phyloP scores from a whole-genome alignment of 257 asterid genomes.

The Ballota nigra region DNA sequence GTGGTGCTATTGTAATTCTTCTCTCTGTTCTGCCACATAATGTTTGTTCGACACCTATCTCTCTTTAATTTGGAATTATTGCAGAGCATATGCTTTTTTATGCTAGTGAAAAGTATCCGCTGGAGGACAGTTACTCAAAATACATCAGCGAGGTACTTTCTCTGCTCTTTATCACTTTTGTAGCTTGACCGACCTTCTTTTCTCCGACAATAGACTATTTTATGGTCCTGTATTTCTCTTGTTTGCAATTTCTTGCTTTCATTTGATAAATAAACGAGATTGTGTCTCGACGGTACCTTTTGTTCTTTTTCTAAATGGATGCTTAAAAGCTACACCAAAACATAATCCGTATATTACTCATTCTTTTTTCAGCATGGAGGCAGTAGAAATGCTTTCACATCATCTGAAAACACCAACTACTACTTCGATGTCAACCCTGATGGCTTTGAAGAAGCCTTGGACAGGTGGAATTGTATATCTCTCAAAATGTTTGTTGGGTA shows the following conservation, averaged over 20 bases:
- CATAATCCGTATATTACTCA: background rate
- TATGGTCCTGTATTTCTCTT: background rate
- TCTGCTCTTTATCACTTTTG: constrained; percentile 11
- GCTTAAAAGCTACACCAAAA: constrained; percentile 10
- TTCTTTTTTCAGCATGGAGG: constrained; percentile 78
- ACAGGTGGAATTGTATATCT: too few species aligned
- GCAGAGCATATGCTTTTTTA: constrained; percentile 96
- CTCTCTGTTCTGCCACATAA: background rate
- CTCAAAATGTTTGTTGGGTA: too few species aligned
- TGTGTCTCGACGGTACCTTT: constrained; percentile 3
- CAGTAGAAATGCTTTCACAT: constrained; percentile 93
- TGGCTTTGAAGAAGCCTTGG: too few species aligned
- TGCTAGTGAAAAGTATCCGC: constrained; percentile 94
- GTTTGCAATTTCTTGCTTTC: background rate
- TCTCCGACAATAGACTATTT: background rate
- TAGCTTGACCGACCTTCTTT: constrained; percentile 15
- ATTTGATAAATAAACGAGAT: background rate
- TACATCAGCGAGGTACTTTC: too few species aligned
- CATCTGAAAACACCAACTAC: constrained; percentile 84
- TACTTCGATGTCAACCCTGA: too few species aligned
- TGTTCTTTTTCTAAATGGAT: background rate
- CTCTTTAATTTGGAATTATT: constrained; percentile 5
- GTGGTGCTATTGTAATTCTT: constrained; percentile 1
- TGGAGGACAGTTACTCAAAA: constrained; percentile 92
- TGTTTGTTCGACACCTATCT: constrained; percentile 5